Conservation (phyloP, 345 rosid genomes). For the Moricandia moricandioides region DNA sequence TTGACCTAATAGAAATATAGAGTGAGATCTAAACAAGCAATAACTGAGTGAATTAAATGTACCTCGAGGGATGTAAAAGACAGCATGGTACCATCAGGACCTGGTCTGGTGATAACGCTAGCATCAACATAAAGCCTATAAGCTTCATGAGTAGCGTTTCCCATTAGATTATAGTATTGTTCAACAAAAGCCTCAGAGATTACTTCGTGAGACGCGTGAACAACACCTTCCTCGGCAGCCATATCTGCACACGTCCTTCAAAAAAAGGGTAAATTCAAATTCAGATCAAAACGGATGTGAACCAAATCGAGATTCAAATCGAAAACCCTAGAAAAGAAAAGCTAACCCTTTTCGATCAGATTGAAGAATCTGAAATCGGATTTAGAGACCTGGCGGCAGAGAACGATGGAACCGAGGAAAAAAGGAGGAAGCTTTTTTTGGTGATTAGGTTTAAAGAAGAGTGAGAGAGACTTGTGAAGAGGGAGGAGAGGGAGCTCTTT, state of each 20-base stretch:
- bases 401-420: conserved; percentile 31
- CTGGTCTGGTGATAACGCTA: conserved; percentile 29
- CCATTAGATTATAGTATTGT: conserved; percentile 15
- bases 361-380: conserved; percentile 2
- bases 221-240: conserved; percentile 37
- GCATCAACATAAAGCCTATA: conserved; percentile 11
- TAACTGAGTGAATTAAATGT: neutral
- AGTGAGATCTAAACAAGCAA: neutral
- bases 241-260: conserved; percentile 25
- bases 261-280: neutral
- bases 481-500: neutral
- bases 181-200: conserved; percentile 23
- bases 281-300: conserved; percentile 4
- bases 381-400: conserved; percentile 5
- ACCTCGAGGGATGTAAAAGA: conserved; percentile 33
- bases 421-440: conserved; percentile 13
- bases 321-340: neutral
- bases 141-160: neutral
- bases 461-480: conserved; percentile 7
- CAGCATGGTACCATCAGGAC: conserved; percentile 34
- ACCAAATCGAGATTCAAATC: conserved; percentile 14
- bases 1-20: neutral
- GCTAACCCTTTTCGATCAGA: neutral
- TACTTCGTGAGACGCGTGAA: neutral
- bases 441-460: neutral